Base-by-base conservation (phyloP, 805 yeast species). In the Spathaspora girioi region DNA sequence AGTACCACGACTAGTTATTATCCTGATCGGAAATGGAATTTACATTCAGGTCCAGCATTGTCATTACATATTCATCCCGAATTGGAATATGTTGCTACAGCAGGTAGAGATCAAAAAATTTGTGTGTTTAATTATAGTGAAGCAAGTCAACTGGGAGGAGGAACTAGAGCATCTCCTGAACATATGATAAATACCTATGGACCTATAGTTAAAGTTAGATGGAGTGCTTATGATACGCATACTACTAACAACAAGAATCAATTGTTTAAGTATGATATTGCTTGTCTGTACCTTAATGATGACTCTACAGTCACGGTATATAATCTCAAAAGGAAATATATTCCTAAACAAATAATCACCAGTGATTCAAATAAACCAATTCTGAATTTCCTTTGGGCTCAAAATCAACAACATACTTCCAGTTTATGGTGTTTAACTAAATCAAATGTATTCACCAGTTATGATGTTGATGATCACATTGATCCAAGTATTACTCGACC, bases 11-110 rank as follows among this genome's bases (percentile, higher is more conserved):
- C 49, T 20, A 47, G 60, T 1, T 55, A 56, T 14, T 78, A 79
- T 38, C 84, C 93, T 4, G 97, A 93, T 59, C 74, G 84, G 48
- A 83, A 85, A 53, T 78, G 94, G 64, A 88, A 86, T 59, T 96
- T 97, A 2, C 98, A 93, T 64, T 81, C 90, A 2, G 96, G 96
- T 0, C 96, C 97, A 2, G 98, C 96, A 0, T 71, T 92, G 15
- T 82, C 96, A 4, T 67, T 94, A 4, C 91, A 89, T 59, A 91
- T 96, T 84, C 97, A 92, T 62, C 96, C 96, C 0, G 84, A 83
- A 38, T 65, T 77, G 38, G 96, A 92, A 55, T 88, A 85, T 59
- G 79, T 94, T 18, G 84, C 86, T 5, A 89, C 97, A 18, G 97
- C 97, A 14, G 99, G 99, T 7, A 77, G 97, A 59, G 99, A 94